These are phyloP conservation scores for Suhomyces sp. DNA, from an alignment of 805 yeast genomes.

Conservation along the genomic window DNA sequence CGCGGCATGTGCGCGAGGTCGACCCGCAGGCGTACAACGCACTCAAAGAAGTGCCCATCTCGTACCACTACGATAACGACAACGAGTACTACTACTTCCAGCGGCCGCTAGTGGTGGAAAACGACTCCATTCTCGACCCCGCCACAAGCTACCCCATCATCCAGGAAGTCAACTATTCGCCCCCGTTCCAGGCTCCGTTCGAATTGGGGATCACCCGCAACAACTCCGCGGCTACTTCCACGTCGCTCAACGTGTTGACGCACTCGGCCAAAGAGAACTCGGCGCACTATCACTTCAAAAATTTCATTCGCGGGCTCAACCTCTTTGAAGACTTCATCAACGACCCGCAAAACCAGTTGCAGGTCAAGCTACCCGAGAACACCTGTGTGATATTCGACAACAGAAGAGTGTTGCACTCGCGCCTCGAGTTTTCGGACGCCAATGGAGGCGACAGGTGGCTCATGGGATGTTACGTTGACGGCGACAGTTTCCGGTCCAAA, in stretches of 20 bases:
- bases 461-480: slow-evolving; percentile 73
- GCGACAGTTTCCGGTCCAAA: slow-evolving; percentile 65
- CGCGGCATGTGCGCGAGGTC: slow-evolving; percentile 46
- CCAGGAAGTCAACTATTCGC: slow-evolving; percentile 67
- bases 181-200: slow-evolving; percentile 81
- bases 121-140: slow-evolving; percentile 19
- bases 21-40: slow-evolving; percentile 68
- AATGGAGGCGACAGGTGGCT: slow-evolving; percentile 61
- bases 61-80: slow-evolving; percentile 64
- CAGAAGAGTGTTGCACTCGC: slow-evolving; percentile 66
- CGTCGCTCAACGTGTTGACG: slow-evolving; percentile 5
- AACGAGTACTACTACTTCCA: slow-evolving; percentile 59
- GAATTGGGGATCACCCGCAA: slow-evolving; percentile 51
- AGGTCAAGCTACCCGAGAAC: slow-evolving; percentile 53
- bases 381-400: slow-evolving; percentile 69
- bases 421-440: slow-evolving; percentile 41
- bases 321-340: slow-evolving; percentile 59
- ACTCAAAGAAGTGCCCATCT: slow-evolving; percentile 57
- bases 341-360: slow-evolving; percentile 51
- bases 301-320: slow-evolving; percentile 56
- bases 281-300: slow-evolving; percentile 42
- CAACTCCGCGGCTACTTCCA: slow-evolving; percentile 8
- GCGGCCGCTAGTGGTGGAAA: slow-evolving; percentile 63
- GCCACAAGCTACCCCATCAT: slow-evolving; percentile 27
- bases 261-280: slow-evolving; percentile 33